These are phyloP conservation scores for Tremella yokohamensis DNA, from an alignment of 768 basidiomycete genomes.

Conservation along the genomic window DNA sequence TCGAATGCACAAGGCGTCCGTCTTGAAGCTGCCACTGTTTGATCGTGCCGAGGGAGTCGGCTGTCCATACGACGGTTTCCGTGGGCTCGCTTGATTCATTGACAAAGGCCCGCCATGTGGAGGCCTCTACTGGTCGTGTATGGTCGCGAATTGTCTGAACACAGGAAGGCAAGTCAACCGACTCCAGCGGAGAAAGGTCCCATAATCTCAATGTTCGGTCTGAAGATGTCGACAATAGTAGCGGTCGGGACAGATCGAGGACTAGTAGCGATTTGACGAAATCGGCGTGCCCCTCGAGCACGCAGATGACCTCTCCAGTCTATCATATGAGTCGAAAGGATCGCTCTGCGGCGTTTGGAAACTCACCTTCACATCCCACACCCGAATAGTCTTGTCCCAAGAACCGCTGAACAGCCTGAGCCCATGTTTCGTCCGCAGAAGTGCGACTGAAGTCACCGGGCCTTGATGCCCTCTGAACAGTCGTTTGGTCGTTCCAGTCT, in stretches of 20 bases:
- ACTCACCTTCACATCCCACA: conserved; percentile 76
- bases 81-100: conserved; percentile 34
- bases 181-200: conserved; percentile 55
- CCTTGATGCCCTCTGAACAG: conserved; percentile 79
- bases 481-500: conserved; percentile 78
- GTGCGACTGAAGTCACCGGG: conserved; percentile 78
- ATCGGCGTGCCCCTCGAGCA: conserved; percentile 75
- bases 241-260: conserved; percentile 56
- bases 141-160: conserved; percentile 75
- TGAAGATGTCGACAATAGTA: conserved; percentile 82
- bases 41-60: conserved; percentile 87
- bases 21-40: conserved; percentile 66
- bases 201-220: conserved; percentile 86
- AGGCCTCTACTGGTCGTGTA: conserved; percentile 77
- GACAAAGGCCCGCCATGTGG: conserved; percentile 58
- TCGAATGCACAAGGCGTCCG: conserved; percentile 10
- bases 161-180: conserved; percentile 42
- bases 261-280: conserved; percentile 83
- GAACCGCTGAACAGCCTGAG: conserved; percentile 77
- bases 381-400: conserved; percentile 92
- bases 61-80: conserved; percentile 63
- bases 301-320: conserved; percentile 68
- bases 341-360: background rate
- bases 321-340: conserved; percentile 47
- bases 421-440: conserved; percentile 48